Base-by-base conservation (phyloP, 768 basidiomycete genomes). In the Auricularia sp. region DNA sequence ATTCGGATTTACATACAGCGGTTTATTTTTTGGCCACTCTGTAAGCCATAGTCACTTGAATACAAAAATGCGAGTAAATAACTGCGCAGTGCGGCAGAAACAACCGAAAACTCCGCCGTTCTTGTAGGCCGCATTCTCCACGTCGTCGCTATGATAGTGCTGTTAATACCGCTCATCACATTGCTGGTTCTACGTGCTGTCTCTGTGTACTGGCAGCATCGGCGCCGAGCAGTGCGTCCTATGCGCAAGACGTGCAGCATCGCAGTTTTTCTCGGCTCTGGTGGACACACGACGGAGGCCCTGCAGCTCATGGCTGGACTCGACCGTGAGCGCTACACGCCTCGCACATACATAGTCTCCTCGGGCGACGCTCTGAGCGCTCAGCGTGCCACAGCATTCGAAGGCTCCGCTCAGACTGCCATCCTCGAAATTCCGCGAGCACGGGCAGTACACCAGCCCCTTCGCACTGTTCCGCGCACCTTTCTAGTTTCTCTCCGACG, bases 261-360 rank as follows among this genome's bases (percentile, higher is more conserved):
- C 16, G 94, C 90, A 3, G 84, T 97, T 62, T 97, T 98, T 71
- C 83, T 98, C 13, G 96, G 96, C 65, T 98, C 96, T 73, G 95
- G 97, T 56, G 97, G 97, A 0, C 97, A 99, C 76, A 97, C 94
- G 16, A 86, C 83, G 67, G 97, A 99, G 79, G 89, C 88, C 54
- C 75, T 96, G 67, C 78, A 81, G 39, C 79, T 98, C 34, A 64
- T 90, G 34, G 88, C 87, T 2, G 77, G 86, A 13, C 75, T 99
- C 33, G 86, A 94, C 72, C 87, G 89, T 66, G 71, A 77, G 13
- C 84, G 89, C 54, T 98, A 94, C 75, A 79, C 79, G 6, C 86
- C 84, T 16, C 81, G 97, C 65, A 85, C 80, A 44, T 99, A 98
- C 72, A 81, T 98, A 63, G 75, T 92, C 68, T 89, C 89, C 68